Evolutionary conservation across 1,284 basidiomycete species (phyloP).

Genomic region (Leccinum brunneo-olivaceum): DNA sequence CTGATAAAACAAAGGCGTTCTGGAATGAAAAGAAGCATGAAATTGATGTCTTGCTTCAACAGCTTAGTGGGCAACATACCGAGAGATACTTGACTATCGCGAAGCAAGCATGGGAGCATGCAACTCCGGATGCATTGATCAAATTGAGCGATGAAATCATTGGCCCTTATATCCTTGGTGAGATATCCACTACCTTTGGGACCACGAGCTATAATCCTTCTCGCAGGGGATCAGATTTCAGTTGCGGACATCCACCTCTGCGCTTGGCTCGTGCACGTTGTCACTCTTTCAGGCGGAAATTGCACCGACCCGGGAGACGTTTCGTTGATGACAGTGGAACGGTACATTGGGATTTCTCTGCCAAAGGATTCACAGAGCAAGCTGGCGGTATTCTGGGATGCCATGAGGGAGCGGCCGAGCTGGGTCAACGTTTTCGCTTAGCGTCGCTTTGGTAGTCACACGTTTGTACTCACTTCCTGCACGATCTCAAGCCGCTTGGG

Average conservation of each 20-base stretch:
- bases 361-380: constrained; percentile 43
- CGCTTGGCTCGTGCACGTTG: constrained; percentile 68
- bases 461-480: constrained; percentile 9
- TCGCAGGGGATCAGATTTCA: constrained; percentile 66
- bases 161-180: constrained; percentile 70
- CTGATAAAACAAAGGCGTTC: constrained; percentile 54
- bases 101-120: constrained; percentile 37
- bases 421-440: constrained; percentile 61
- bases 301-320: constrained; percentile 42
- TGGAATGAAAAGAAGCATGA: constrained; percentile 50
- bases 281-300: constrained; percentile 50
- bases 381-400: constrained; percentile 62
- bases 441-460: too few relatives aligned
- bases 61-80: constrained; percentile 37
- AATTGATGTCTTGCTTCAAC: constrained; percentile 39
- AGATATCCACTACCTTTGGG: constrained; percentile 15
- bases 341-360: constrained; percentile 37
- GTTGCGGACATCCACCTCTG: constrained; percentile 77
- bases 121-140: constrained; percentile 38
- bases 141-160: constrained; percentile 54
- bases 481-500: too few relatives aligned
- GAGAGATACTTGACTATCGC: constrained; percentile 34
- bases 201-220: background rate
- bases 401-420: constrained; percentile 54
- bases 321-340: constrained; percentile 45